Percentiles rank a stretch among this genome's conserved stretches.
phyloP scores from a whole-genome alignment of 2,329 filamentous ascomycete genomes.

The Fusarium pseudoanthophilum region DNA sequence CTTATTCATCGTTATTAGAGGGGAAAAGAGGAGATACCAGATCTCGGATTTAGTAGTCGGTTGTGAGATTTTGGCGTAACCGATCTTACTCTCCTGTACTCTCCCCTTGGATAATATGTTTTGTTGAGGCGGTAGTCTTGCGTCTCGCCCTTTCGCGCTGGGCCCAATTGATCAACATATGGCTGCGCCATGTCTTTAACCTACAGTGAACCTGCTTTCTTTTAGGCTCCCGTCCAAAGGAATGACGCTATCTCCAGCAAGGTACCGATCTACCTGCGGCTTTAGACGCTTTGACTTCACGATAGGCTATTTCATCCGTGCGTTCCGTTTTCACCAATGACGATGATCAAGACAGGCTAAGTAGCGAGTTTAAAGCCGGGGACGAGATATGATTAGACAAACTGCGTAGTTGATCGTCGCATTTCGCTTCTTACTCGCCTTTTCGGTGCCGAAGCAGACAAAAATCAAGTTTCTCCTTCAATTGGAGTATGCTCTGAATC shows the following conservation, averaged over 20 bases:
- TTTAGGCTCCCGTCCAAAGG: background rate
- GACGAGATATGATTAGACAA: background rate
- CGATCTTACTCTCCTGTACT: too few relatives aligned
- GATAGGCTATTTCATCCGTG: background rate
- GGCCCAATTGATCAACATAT: fast-evolving
- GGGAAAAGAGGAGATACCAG: background rate
- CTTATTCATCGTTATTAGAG: background rate
- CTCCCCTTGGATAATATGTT: background rate
- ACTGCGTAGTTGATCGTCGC: background rate
- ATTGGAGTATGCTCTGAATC: background rate
- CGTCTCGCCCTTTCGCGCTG: fast-evolving
- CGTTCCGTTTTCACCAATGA: background rate
- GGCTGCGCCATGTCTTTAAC: background rate
- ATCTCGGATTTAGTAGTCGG: background rate
- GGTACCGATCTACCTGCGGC: background rate
- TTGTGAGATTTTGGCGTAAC: fast-evolving
- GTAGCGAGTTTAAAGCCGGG: background rate
- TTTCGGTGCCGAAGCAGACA: background rate
- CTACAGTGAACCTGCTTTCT: fast-evolving
- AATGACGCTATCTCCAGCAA: background rate
- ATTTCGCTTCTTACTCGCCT: background rate
- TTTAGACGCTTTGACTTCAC: background rate
- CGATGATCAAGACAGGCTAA: background rate
- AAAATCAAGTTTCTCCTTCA: background rate
- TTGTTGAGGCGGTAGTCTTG: too few relatives aligned